Conservation (phyloP, 192 early-diverging fungal species). For the Endogone sp. region DNA sequence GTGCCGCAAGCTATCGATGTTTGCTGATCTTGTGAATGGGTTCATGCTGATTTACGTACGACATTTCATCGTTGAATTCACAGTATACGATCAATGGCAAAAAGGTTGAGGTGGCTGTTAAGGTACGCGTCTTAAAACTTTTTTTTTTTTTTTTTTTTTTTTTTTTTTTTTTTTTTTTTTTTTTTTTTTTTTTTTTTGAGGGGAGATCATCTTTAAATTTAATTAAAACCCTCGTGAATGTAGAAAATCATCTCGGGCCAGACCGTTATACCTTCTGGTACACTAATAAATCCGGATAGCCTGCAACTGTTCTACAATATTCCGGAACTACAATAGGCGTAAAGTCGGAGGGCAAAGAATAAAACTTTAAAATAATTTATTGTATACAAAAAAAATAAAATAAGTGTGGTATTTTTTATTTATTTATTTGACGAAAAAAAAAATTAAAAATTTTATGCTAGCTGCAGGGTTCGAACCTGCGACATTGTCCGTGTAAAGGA, state of each 20-base stretch:
- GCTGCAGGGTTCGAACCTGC: constrained; percentile 14
- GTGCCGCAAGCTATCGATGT: neutral
- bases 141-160: too few species aligned
- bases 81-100: constrained; percentile 94
- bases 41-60: neutral
- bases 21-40: neutral
- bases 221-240: neutral
- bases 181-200: too few species aligned
- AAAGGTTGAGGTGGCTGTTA: constrained; percentile 97
- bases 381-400: too few species aligned
- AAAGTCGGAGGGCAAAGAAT: too few species aligned
- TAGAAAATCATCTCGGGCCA: constrained; percentile 72
- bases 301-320: constrained; percentile 79
- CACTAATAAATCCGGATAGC: constrained; percentile 87
- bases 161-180: too few species aligned
- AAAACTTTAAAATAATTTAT: too few species aligned
- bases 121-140: too few species aligned
- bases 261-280: constrained; percentile 71
- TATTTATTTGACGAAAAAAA: too few species aligned
- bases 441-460: constrained; percentile 6
- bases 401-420: too few species aligned
- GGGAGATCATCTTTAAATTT: constrained; percentile 25
- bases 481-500: constrained; percentile 10
- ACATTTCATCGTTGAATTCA: constrained; percentile 2
- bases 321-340: constrained; percentile 49